A percentile compares a stretch with the other conserved stretches of the same genome.
Conservation (phyloP, 2,329 filamentous ascomycete species). For the Arachnomyces sp. region DNA sequence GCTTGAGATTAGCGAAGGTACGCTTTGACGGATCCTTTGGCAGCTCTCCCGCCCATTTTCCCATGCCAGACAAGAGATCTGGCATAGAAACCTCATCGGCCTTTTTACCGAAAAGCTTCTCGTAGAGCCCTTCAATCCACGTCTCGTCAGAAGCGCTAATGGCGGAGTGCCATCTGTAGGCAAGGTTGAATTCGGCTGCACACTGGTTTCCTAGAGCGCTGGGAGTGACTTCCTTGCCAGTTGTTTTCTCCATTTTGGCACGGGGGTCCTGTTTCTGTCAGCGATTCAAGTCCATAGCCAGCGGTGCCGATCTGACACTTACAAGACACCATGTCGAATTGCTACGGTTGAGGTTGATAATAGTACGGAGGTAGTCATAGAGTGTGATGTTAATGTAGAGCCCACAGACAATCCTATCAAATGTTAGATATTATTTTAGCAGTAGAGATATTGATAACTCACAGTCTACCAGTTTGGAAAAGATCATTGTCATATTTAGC, state of each 20-base stretch:
- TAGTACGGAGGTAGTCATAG: constrained; percentile 70
- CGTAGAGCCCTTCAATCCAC: constrained; percentile 67
- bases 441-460: constrained; percentile 13
- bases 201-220: constrained; percentile 73
- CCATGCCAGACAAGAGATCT: constrained; percentile 56
- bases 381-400: constrained; percentile 73
- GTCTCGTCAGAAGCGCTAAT: constrained; percentile 67
- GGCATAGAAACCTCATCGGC: constrained; percentile 47
- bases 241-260: constrained; percentile 53
- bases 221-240: constrained; percentile 52
- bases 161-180: constrained; percentile 80
- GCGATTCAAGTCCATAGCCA: neutral
- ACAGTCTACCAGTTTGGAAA: constrained; percentile 68
- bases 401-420: constrained; percentile 53
- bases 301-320: constrained; percentile 3
- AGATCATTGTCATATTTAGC: constrained; percentile 67
- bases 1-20: constrained; percentile 57
- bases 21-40: constrained; percentile 61
- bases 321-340: constrained; percentile 70
- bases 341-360: constrained; percentile 61
- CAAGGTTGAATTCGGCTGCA: constrained; percentile 81
- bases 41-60: constrained; percentile 53
- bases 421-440: constrained; percentile 11
- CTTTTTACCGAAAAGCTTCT: constrained; percentile 53
- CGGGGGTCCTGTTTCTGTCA: constrained; percentile 53